Evolutionary conservation across 257 asterid species (phyloP).

Genomic region (Solanum rostratum): DNA sequence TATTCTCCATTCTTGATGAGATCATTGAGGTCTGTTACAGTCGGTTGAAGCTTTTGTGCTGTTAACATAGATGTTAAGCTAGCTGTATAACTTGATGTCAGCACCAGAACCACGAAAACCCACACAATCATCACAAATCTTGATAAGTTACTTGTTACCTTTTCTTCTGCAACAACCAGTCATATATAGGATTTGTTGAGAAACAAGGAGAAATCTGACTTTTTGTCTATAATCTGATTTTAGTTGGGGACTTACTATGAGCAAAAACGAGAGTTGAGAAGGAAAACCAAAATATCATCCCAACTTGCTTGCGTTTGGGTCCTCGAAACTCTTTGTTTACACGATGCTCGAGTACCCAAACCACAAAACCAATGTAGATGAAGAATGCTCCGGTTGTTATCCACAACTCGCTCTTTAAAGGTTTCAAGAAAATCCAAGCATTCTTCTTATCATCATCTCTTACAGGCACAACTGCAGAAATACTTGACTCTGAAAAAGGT

Average conservation of each 20-base stretch:
- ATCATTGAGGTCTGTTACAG: slow-evolving; percentile 14
- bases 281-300: slow-evolving; percentile 31
- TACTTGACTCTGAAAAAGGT: slow-evolving; percentile 30
- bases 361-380: slow-evolving; percentile 15
- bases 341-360: slow-evolving; percentile 40
- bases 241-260: slow-evolving; percentile 17
- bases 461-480: slow-evolving; percentile 17
- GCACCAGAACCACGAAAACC: slow-evolving; percentile 33
- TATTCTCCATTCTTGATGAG: slow-evolving; percentile 19
- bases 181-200: not conserved
- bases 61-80: slow-evolving; percentile 41
- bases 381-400: slow-evolving; percentile 17
- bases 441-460: slow-evolving; percentile 4
- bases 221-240: not conserved
- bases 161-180: slow-evolving; percentile 23
- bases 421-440: slow-evolving; percentile 26
- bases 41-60: slow-evolving; percentile 20
- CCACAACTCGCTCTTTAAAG: slow-evolving; percentile 23
- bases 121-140: slow-evolving; percentile 32
- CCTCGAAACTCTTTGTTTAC: slow-evolving; percentile 29
- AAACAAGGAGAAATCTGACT: not conserved
- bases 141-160: slow-evolving; percentile 19
- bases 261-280: slow-evolving; percentile 34
- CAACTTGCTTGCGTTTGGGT: slow-evolving; percentile 24
- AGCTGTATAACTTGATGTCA: slow-evolving; percentile 47